A percentile compares a stretch with the other conserved stretches of the same genome.
Evolutionary conservation across 1,284 basidiomycete species (phyloP).

Genomic region (Malassezia sp.): DNA sequence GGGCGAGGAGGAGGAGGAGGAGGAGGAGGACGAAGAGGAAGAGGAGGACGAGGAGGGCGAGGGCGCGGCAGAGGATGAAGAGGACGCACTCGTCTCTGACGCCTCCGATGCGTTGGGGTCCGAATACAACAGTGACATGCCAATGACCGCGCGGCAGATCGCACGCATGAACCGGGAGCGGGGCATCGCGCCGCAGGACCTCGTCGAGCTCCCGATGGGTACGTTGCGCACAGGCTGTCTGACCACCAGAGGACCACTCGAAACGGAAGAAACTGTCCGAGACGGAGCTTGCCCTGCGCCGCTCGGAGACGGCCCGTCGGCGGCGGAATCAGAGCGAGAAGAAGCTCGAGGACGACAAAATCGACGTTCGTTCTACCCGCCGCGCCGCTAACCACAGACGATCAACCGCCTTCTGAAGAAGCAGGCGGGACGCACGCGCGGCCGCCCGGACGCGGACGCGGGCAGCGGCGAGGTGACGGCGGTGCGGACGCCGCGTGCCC

Average conservation of each 20-base stretch:
- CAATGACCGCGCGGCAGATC: constrained; percentile 40
- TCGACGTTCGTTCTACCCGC: constrained; percentile 25
- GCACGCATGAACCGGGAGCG: constrained; percentile 23
- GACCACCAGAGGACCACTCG: constrained; percentile 46
- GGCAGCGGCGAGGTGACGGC: constrained; percentile 1
- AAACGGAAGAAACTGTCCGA: constrained; percentile 62
- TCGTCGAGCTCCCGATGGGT: constrained; percentile 34
- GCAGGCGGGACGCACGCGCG: constrained; percentile 37
- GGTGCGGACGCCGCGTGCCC: constrained; percentile 2
- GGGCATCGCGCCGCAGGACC: constrained; percentile 20
- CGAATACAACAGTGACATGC: constrained; percentile 20
- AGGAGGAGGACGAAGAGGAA: constrained; percentile 14
- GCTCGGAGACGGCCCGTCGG: constrained; percentile 75
- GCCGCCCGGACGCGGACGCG: constrained; percentile 14
- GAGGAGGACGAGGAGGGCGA: constrained; percentile 16
- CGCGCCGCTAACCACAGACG: constrained; percentile 50
- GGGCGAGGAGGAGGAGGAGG: constrained; percentile 15
- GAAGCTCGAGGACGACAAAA: constrained; percentile 84
- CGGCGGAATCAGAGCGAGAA: constrained; percentile 75
- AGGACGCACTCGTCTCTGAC: constrained; percentile 31
- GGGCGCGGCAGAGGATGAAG: no score
- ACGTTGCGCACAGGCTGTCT: background rate
- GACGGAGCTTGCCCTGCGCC: constrained; percentile 64
- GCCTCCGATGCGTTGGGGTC: constrained; percentile 20
- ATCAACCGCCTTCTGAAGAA: constrained; percentile 84